Percentiles rank a stretch among this genome's conserved stretches.
phyloP scores from a whole-genome alignment of 306 rosid genomes.

The Abrus pulchellus region DNA sequence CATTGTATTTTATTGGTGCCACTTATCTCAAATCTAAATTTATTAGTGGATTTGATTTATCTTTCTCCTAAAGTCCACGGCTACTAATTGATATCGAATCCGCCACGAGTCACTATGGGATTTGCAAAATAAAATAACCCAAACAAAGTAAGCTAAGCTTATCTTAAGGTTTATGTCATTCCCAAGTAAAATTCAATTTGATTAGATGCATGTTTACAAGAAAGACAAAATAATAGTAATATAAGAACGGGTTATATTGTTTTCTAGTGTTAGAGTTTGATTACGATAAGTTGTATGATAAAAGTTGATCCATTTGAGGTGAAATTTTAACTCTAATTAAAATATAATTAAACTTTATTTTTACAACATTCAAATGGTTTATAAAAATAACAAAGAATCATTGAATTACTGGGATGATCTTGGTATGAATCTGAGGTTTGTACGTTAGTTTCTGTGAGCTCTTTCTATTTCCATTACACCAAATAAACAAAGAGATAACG shows the following conservation, averaged over 20 bases:
- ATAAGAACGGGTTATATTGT: too few species aligned
- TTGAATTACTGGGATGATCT: too few species aligned
- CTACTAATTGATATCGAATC: slow-evolving; percentile 3
- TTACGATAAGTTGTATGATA: too few species aligned
- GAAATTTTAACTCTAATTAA: too few species aligned
- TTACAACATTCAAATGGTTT: too few species aligned
- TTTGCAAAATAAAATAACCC: neutral
- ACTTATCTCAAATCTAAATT: slow-evolving; percentile 35
- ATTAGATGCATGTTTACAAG: neutral
- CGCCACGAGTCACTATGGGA: slow-evolving; percentile 14
- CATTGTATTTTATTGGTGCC: slow-evolving; percentile 21
- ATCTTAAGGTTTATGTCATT: slow-evolving; percentile 8
- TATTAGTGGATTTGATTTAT: neutral
- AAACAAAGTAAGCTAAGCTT: slow-evolving; percentile 13
- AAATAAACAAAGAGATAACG: neutral
- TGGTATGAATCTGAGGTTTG: neutral
- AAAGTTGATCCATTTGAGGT: too few species aligned
- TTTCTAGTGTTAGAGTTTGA: too few species aligned
- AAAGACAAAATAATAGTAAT: too few species aligned
- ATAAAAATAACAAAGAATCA: too few species aligned
- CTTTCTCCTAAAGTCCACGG: neutral
- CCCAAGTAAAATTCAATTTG: neutral
- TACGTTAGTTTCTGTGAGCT: neutral
- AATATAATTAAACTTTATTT: too few species aligned
- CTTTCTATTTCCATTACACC: neutral